These are phyloP conservation scores for Floccularia luteovirens DNA, from an alignment of 768 basidiomycete species.

Conservation along the genomic window DNA sequence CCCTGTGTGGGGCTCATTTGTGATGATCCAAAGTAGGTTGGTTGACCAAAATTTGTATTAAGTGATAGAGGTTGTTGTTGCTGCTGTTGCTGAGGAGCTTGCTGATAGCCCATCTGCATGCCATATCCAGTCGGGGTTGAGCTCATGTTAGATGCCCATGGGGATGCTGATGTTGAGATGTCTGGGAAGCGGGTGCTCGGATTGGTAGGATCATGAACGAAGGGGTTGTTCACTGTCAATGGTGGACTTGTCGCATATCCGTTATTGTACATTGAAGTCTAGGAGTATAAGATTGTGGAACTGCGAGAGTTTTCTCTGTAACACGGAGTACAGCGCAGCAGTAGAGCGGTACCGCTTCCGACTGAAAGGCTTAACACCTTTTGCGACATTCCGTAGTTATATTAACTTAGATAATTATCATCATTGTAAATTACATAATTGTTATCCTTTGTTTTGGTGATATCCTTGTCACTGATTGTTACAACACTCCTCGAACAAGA, in stretches of 20 bases:
- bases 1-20: background rate
- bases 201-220: conserved; percentile 44
- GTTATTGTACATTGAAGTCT: conserved; percentile 33
- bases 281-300: conserved; percentile 5
- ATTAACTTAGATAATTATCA: no score
- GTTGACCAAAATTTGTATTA: conserved; percentile 12
- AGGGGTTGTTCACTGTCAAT: conserved; percentile 58
- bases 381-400: no score
- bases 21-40: conserved; percentile 12
- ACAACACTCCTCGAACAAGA: no score
- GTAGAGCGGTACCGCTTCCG: no score
- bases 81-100: conserved; percentile 26
- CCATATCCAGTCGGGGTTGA: conserved; percentile 24
- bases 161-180: conserved; percentile 35
- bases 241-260: conserved; percentile 26
- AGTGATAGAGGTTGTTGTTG: conserved; percentile 10
- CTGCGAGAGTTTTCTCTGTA: conserved; percentile 5
- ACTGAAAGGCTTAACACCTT: no score
- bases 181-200: conserved; percentile 58
- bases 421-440: no score
- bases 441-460: no score
- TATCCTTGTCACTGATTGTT: no score
- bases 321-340: background rate
- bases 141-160: conserved; percentile 12
- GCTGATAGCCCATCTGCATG: conserved; percentile 27